Evolutionary conservation across 208 protist genomes (phyloP).

Genomic region (Novymonas esmeraldas): DNA sequence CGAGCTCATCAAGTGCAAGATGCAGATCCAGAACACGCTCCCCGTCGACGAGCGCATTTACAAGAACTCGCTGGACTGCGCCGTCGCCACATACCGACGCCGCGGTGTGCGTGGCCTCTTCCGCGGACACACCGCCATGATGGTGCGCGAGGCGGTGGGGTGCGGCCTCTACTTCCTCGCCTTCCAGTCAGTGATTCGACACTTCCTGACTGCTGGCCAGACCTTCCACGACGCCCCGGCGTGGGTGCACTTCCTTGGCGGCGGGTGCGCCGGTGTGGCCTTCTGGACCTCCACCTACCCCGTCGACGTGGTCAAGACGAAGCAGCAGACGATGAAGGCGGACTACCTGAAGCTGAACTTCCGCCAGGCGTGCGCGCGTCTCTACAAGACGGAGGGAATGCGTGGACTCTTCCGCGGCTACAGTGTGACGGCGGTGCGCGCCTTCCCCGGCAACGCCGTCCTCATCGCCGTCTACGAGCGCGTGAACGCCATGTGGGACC

Average conservation of each 20-base stretch:
- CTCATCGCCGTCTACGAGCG: slow-evolving; percentile 92
- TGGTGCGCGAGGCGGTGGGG: slow-evolving; percentile 84
- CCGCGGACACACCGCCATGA: slow-evolving; percentile 88
- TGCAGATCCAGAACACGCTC: slow-evolving; percentile 93
- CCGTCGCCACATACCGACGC: slow-evolving; percentile 54
- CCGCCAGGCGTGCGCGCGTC: slow-evolving; percentile 54
- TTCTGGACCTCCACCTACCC: slow-evolving; percentile 93
- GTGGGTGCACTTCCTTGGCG: slow-evolving; percentile 80
- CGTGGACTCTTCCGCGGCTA: slow-evolving; percentile 88
- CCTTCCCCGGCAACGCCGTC: slow-evolving; percentile 91
- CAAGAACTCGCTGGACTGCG: slow-evolving; percentile 85
- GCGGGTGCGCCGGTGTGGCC: slow-evolving; percentile 86
- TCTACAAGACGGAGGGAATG: slow-evolving; percentile 88
- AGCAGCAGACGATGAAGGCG: slow-evolving; percentile 88
- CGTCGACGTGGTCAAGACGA: slow-evolving; percentile 90
- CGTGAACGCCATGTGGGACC: slow-evolving; percentile 75
- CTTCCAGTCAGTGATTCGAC: slow-evolving; percentile 80
- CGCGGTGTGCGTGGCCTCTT: slow-evolving; percentile 82
- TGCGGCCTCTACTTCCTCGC: slow-evolving; percentile 87
- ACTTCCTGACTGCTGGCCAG: slow-evolving; percentile 64
- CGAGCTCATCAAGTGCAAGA: slow-evolving; percentile 92
- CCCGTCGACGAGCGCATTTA: slow-evolving; percentile 71
- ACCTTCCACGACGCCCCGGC: slow-evolving; percentile 77
- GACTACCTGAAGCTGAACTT: slow-evolving; percentile 84
- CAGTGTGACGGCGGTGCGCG: slow-evolving; percentile 83